Conservation (phyloP, 495 filamentous ascomycete genomes). For the Penicillium longicatenatum region DNA sequence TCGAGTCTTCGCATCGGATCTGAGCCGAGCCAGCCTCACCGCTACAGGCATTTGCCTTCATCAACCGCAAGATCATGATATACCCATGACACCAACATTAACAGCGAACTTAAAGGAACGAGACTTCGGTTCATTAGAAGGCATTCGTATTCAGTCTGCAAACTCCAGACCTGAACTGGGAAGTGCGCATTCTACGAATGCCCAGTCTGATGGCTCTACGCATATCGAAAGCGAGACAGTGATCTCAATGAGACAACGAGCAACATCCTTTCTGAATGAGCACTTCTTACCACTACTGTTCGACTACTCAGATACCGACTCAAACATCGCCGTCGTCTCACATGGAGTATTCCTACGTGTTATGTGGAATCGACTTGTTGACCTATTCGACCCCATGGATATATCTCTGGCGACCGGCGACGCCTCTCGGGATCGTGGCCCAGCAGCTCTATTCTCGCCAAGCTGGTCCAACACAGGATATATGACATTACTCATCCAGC, state of each 20-base stretch:
- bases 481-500: conserved; percentile 50
- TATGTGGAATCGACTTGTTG: conserved; percentile 64
- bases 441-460: conserved; percentile 27
- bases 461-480: conserved; percentile 71
- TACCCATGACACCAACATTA: conserved; percentile 14
- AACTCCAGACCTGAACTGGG: background rate
- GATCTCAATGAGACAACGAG: conserved; percentile 62
- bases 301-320: conserved; percentile 19
- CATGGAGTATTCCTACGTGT: conserved; percentile 78
- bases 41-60: conserved; percentile 30
- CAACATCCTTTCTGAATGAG: conserved; percentile 61
- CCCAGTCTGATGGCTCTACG: background rate
- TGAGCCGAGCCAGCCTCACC: conserved; percentile 72
- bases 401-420: conserved; percentile 23
- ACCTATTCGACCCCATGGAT: conserved; percentile 48
- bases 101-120: conserved; percentile 29
- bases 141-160: conserved; percentile 6
- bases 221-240: conserved; percentile 42
- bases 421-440: conserved; percentile 11
- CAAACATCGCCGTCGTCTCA: conserved; percentile 67
- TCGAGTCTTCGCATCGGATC: conserved; percentile 77
- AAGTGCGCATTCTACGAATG: background rate
- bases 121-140: conserved; percentile 33
- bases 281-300: conserved; percentile 60
- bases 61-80: conserved; percentile 5